Conservation (phyloP, 2,329 filamentous ascomycete species). For the Aspergillus pseudoglaucus region DNA sequence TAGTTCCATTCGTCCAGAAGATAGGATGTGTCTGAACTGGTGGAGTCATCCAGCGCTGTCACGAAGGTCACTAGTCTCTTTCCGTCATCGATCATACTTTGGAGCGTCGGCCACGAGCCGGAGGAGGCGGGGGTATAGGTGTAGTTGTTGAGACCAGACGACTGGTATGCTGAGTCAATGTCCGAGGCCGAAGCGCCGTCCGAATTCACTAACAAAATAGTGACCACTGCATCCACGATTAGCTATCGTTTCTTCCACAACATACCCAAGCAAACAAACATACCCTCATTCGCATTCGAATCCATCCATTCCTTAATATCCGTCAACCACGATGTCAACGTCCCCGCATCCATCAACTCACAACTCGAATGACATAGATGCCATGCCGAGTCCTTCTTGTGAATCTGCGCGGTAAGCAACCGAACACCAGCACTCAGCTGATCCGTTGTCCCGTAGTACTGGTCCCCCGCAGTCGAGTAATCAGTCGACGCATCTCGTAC, state of each 20-base stretch:
- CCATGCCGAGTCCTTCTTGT: slow-evolving; percentile 53
- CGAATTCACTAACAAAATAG: slow-evolving; percentile 65
- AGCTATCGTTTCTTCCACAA: slow-evolving; percentile 2
- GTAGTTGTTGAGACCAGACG: slow-evolving; percentile 55
- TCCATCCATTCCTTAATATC: slow-evolving; percentile 64
- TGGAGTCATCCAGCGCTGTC: slow-evolving; percentile 41
- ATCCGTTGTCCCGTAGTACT: slow-evolving; percentile 62
- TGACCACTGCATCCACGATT: slow-evolving; percentile 50
- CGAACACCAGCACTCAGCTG: slow-evolving; percentile 67
- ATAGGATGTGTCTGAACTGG: slow-evolving; percentile 33
- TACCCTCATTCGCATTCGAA: slow-evolving; percentile 58
- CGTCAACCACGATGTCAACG: slow-evolving; percentile 57
- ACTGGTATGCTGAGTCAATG: slow-evolving; percentile 50
- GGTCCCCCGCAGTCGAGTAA: slow-evolving; percentile 62
- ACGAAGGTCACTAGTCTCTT: slow-evolving; percentile 65
- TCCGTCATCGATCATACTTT: slow-evolving; percentile 57
- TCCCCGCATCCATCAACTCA: slow-evolving; percentile 61
- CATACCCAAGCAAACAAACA: neutral
- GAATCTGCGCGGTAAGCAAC: slow-evolving; percentile 65
- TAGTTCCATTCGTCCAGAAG: slow-evolving; percentile 39
- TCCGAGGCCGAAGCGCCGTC: slow-evolving; percentile 51
- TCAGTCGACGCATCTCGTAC: slow-evolving; percentile 57
- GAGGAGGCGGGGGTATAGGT: slow-evolving; percentile 52
- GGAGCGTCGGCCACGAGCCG: slow-evolving; percentile 63
- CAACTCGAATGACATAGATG: slow-evolving; percentile 67